Conservation (phyloP, 1,284 basidiomycete genomes). For the Xerocomus tenax region DNA sequence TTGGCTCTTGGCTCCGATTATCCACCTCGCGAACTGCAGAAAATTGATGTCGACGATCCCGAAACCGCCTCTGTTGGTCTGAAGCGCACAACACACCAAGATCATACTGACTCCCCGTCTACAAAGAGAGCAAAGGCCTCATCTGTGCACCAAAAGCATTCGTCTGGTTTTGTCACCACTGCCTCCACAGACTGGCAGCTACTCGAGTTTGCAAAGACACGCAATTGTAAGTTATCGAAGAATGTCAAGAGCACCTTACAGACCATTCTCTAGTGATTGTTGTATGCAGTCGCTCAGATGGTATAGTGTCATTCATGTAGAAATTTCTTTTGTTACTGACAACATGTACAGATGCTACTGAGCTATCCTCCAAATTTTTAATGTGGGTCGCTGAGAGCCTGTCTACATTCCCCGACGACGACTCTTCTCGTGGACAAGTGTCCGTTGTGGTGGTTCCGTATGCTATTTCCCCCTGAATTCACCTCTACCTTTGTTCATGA, state of each 20-base stretch:
- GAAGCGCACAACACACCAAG: conserved; percentile 18
- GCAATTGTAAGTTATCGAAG: conserved; percentile 20
- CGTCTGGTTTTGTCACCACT: conserved; percentile 1
- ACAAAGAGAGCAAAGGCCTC: conserved; percentile 14
- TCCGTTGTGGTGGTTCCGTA: conserved; percentile 23
- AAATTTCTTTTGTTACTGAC: conserved; percentile 6
- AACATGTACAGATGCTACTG: conserved; percentile 14
- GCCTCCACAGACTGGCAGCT: conserved; percentile 10
- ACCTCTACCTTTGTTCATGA: conserved; percentile 3
- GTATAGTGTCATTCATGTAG: conserved; percentile 4
- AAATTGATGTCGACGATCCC: conserved; percentile 27
- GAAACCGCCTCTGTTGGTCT: conserved; percentile 28
- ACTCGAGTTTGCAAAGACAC: conserved; percentile 19
- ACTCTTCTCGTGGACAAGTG: conserved; percentile 4
- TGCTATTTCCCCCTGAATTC: conserved; percentile 2
- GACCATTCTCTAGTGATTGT: conserved; percentile 15
- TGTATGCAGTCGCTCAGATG: conserved; percentile 20
- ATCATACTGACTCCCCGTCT: neutral
- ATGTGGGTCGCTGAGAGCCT: conserved; percentile 13
- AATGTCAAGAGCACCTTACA: neutral
- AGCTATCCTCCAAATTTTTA: conserved; percentile 21
- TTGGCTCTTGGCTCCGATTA: neutral
- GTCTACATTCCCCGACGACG: neutral
- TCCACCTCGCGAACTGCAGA: conserved; percentile 22
- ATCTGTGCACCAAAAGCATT: neutral